Conservation (phyloP, 225 moss, liverwort and hornwort genomes). For the Antitrichia curtipendula region DNA sequence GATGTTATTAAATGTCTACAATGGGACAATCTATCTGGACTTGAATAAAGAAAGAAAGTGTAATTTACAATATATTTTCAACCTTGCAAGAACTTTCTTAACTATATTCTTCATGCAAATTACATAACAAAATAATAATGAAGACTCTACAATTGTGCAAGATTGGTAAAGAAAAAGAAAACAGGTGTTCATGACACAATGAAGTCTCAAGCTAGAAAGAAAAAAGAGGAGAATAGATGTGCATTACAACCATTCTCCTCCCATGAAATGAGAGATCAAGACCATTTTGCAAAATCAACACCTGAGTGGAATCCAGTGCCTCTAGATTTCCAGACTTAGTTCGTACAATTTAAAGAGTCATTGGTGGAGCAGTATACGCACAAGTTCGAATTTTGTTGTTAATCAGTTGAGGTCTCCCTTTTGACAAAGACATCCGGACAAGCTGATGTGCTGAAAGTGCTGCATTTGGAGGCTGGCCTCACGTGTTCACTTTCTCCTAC, state of each 20-base stretch:
- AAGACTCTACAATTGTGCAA: rapidly evolving
- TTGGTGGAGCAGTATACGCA: background rate
- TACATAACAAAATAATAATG: background rate
- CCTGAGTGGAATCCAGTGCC: background rate
- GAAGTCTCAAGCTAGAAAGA: background rate
- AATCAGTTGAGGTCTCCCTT: background rate
- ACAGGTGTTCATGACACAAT: rapidly evolving
- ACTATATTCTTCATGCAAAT: background rate
- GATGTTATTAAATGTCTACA: background rate
- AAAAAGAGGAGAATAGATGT: background rate
- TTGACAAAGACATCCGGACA: background rate
- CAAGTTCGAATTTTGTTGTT: background rate
- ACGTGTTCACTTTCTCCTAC: background rate
- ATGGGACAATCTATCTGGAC: background rate
- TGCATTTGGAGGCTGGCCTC: background rate
- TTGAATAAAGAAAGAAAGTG: background rate
- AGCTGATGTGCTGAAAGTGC: background rate
- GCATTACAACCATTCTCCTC: background rate
- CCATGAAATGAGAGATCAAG: background rate
- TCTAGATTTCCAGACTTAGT: background rate
- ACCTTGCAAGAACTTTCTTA: background rate
- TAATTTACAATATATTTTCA: background rate
- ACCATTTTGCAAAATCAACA: background rate
- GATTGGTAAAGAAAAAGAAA: background rate
- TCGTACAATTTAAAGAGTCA: background rate